Percentiles rank a stretch among this genome's conserved stretches.
phyloP scores from a whole-genome alignment of 805 yeast genomes.

The Teunomyces kruisii region DNA sequence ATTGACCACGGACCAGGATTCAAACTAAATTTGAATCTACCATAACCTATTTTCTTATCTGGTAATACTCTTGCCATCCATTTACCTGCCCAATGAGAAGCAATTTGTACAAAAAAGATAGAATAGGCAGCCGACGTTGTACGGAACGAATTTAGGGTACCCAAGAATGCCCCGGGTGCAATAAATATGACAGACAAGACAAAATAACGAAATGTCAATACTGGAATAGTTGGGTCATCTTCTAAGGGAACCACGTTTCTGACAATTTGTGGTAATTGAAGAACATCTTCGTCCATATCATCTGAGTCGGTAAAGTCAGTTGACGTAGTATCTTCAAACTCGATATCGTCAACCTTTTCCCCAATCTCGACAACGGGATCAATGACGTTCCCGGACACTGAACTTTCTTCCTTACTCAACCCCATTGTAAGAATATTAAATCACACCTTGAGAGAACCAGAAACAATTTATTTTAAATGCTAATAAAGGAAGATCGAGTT shows the following conservation, averaged over 20 bases:
- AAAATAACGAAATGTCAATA: conserved; percentile 36
- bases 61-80: conserved; percentile 46
- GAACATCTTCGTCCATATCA: conserved; percentile 17
- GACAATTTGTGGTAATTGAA: conserved; percentile 28
- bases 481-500: too few species aligned
- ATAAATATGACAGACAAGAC: conserved; percentile 33
- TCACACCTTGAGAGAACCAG: too few species aligned
- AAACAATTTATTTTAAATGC: too few species aligned
- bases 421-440: too few species aligned
- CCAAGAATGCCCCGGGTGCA: conserved; percentile 41
- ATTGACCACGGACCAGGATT: conserved; percentile 58
- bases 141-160: conserved; percentile 34
- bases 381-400: background rate
- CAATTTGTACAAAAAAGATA: conserved; percentile 50
- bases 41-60: conserved; percentile 17
- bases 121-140: conserved; percentile 49
- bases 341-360: background rate
- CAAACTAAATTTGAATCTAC: conserved; percentile 28
- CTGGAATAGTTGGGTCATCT: conserved; percentile 23
- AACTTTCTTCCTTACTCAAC: background rate
- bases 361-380: background rate
- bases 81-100: conserved; percentile 45
- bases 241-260: conserved; percentile 29
- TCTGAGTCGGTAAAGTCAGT: conserved; percentile 3
- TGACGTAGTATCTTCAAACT: conserved; percentile 3